Base-by-base conservation (phyloP, 768 basidiomycete species). In the Cubamyces lactineus region DNA sequence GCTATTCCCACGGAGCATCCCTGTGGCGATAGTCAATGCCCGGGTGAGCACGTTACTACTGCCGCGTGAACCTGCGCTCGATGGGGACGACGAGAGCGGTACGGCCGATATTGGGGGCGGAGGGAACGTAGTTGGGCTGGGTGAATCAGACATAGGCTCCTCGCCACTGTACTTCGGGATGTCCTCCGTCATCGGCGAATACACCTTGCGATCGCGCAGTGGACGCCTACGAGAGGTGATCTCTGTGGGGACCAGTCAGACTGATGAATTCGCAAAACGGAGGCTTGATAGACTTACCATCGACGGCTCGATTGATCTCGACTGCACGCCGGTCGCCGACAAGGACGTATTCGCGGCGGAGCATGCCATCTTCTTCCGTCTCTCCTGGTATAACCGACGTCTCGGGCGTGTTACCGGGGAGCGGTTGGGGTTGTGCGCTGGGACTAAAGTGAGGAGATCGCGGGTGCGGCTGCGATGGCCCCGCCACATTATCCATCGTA, bases 331-430 rank as follows among this genome's bases (percentile, higher is more conserved):
- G 86, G 73, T 99, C 94, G 45, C 90, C 95, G 1, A 98, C 92
- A 0, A 99, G 84, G 0, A 98, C 96, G 68, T 99, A 99, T 70
- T 98, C 96, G 64, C 86, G 83, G 54, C 89, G 82, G 51, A 93
- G 79, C 52, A 87, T 78, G 0, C 89, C 89, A 69, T 92, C 91
- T 70, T 93, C 91, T 69, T 92, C 91, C 0, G 87, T 89, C 72
- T 93, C 91, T 3, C 91, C 91, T 12, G 91, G 91, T 53, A 92
- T 92, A 59, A 84, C 73, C 0, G 90, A 91, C 1, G 82, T 85
- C 41, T 84, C 81, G 42, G 86, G 84, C 0, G 82, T 85, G 43
- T 84, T 80, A 42, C 86, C 84, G 0, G 85, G 77, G 2, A 82
- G 66, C 5, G 71, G 69, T 34, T 69, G 76, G 21, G 30, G 19